Conservation (phyloP, 208 protist species). For the Crithidia bombi region DNA sequence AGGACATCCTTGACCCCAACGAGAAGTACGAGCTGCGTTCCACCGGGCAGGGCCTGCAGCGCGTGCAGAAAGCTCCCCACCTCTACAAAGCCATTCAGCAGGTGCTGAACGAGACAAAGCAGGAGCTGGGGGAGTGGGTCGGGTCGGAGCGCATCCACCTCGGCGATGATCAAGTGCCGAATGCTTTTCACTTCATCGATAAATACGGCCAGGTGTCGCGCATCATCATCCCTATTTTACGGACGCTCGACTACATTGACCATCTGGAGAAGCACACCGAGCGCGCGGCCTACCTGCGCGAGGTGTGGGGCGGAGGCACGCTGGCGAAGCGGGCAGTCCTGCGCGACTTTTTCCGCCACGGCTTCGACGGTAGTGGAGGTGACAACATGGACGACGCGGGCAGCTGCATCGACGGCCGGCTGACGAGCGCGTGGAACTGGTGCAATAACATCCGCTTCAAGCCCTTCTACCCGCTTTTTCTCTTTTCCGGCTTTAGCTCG, state of each 20-base stretch:
- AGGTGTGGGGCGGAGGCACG: constrained; percentile 73
- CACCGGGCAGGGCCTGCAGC: constrained; percentile 96
- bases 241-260: constrained; percentile 84
- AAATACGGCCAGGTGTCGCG: constrained; percentile 98
- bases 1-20: constrained; percentile 90
- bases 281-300: constrained; percentile 80
- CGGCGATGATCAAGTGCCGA: constrained; percentile 98
- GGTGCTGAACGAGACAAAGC: constrained; percentile 89
- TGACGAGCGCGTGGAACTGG: constrained; percentile 98
- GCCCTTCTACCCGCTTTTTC: constrained; percentile 95
- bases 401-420: constrained; percentile 97
- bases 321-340: constrained; percentile 88
- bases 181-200: constrained; percentile 98
- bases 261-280: constrained; percentile 54
- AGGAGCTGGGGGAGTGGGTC: constrained; percentile 89
- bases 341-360: constrained; percentile 96
- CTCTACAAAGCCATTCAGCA: constrained; percentile 85
- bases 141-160: constrained; percentile 96
- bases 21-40: constrained; percentile 87
- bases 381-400: constrained; percentile 98
- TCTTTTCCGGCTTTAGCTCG: constrained; percentile 95
- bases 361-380: constrained; percentile 95
- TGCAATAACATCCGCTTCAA: constrained; percentile 95
- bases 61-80: constrained; percentile 91
- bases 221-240: constrained; percentile 96